A percentile compares a stretch with the other conserved stretches of the same genome.
Conservation (phyloP, 2,329 filamentous ascomycete genomes). For the Sporothrix brunneoviolacea region DNA sequence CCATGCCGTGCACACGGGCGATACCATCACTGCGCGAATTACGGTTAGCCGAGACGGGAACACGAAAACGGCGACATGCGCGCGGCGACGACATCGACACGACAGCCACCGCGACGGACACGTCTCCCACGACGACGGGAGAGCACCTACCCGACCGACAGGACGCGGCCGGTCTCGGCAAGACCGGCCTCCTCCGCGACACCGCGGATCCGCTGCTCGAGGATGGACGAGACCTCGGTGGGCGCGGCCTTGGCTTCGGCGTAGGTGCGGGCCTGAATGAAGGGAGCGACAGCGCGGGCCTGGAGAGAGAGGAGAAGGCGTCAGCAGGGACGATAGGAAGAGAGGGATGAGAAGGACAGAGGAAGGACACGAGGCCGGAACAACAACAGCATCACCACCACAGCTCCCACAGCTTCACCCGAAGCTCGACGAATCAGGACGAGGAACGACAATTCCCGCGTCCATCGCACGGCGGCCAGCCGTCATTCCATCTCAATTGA, state of each 20-base stretch:
- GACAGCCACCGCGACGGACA: too few relatives aligned
- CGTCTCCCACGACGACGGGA: neutral
- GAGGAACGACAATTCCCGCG: too few relatives aligned
- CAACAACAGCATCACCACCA: neutral
- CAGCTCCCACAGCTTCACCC: neutral
- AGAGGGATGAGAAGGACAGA: neutral
- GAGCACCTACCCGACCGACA: constrained; percentile 88
- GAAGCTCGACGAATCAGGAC: too few relatives aligned
- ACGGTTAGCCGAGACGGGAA: constrained; percentile 23
- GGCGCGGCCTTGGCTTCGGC: constrained; percentile 92
- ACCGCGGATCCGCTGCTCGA: constrained; percentile 98
- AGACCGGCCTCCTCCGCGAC: constrained; percentile 94
- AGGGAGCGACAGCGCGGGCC: constrained; percentile 78
- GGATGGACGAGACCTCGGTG: constrained; percentile 98
- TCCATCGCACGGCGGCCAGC: too few relatives aligned
- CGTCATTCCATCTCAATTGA: too few relatives aligned
- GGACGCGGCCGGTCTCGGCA: constrained; percentile 96
- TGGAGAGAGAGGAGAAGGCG: constrained; percentile 29
- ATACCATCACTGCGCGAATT: constrained; percentile 84
- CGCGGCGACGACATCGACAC: too few relatives aligned
- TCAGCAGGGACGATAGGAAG: constrained; percentile 18
- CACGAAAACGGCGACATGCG: too few relatives aligned
- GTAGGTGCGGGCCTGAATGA: constrained; percentile 78
- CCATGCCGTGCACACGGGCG: constrained; percentile 98
- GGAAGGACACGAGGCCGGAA: neutral